Base-by-base conservation (phyloP, 371 early-diverging fungal genomes). In the Circinella minor region DNA sequence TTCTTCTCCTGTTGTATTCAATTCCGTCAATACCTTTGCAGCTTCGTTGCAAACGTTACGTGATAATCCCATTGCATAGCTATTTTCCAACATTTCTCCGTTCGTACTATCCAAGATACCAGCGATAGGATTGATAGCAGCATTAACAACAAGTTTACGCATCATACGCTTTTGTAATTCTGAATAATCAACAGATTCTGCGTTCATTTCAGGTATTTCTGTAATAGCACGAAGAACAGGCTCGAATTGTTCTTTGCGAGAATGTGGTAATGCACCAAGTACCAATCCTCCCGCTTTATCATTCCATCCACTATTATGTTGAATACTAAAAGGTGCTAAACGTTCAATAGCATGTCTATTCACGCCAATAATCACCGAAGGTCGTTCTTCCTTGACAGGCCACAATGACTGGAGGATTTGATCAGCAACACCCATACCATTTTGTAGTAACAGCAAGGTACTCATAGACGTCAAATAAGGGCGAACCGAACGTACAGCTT, bases 361-460 rank as follows among this genome's bases (percentile, higher is more conserved):
- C 1, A 89, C 81, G 36, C 86, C 88, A 15, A 87, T 76, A 4
- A 81, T 77, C 3, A 89, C 65, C 5, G 75, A 65, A 61, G 88
- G 84, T 20, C 13, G 36, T 7, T 77, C 37, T 4, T 76, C 72
- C 37, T 61, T 48, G 47, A 67, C 55, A 48, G 74, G 54, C 76
- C 84, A 86, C 20, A 82, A 51, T 36, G 69, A 72, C 3, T 76
- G 71, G 49, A 77, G 27, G 13, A 89, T 59, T 43, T 87, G 83
- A 34, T 90, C 89, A 11, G 75, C 74, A 3, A 78, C 69, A 36
- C 90, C 90, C 89, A 90, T 86, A 8, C 91, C 91, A 57, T 91
- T 91, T 66, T 89, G 89, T 55, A 91, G 57, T 62, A 91, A 69
- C 9, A 88, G 64, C 4, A 89, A 77, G 0, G 82, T 78, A 10